Evolutionary conservation across 2,329 filamentous ascomycete species (phyloP), one percentile per base, ranked within the genome.

Genomic region (Torrubiella hemipterigena): DNA sequence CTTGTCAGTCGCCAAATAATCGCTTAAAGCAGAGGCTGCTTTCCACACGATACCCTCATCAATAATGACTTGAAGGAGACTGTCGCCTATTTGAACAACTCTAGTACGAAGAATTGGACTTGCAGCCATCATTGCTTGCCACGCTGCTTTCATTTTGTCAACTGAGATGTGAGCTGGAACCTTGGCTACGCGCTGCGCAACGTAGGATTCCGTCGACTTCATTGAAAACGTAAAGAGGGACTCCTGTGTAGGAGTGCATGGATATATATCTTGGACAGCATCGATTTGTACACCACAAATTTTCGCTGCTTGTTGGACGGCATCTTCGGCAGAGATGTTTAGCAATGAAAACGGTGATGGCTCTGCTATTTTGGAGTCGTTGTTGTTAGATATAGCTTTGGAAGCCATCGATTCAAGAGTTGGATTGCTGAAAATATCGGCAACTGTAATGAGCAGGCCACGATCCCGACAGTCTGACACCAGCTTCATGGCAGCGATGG

Each of bases 191-290:
- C 62, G 47, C 35, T 64, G 64, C 1, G 63, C 63, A 1, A 71
- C 56, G 25, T 71, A 73, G 1, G 60, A 59, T 17, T 65, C 65
- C 10, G 52, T 52, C 6, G 61, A 53, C 40, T 63, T 61, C 24
- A 56, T 55, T 9, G 68, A 65, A 12, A 71, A 47, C 1, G 65
- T 62, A 48, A 73, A 59, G 4, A 72, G 55, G 4, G 61, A 65
- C 42, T 69, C 65, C 35, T 73, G 68, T 12, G 69, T 51, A 0
- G 66, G 58, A 0, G 65, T 65, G 42, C 65, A 69, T 2, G 67
- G 67, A 30, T 68, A 72, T 1, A 68, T 50, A 30, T 72, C 67
- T 34, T 67, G 59, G 6, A 69, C 49, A 6, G 42, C 33, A 1
- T 40, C 30, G 4, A 43, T 30, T 6, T 43, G 42, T 6, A 58